Evolutionary conservation across 805 yeast species (phyloP).

Genomic region (Clavispora carvajalis): DNA sequence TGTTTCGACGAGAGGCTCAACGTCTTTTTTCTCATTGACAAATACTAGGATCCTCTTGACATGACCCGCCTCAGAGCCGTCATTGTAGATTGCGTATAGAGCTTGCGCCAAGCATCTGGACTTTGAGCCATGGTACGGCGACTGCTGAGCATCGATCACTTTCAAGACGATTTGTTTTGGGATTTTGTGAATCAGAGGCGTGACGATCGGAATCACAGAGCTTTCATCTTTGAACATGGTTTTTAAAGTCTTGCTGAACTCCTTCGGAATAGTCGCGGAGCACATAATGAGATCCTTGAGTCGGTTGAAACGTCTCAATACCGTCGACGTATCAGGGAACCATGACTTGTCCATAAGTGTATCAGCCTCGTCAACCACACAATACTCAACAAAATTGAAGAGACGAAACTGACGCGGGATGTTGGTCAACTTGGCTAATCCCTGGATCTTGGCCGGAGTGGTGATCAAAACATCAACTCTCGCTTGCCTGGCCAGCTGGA

Average conservation of each 20-base stretch:
- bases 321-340: conserved; percentile 55
- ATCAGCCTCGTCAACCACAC: conserved; percentile 92
- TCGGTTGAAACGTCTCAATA: conserved; percentile 46
- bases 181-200: conserved; percentile 81
- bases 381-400: conserved; percentile 45
- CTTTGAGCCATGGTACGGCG: conserved; percentile 83
- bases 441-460: conserved; percentile 74
- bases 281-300: conserved; percentile 67
- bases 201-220: conserved; percentile 49
- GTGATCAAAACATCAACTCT: conserved; percentile 78
- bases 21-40: conserved; percentile 70
- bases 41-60: conserved; percentile 81
- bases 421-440: conserved; percentile 27
- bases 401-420: conserved; percentile 29
- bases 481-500: conserved; percentile 32
- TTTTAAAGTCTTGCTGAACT: conserved; percentile 58
- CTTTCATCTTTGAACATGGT: conserved; percentile 59
- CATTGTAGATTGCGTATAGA: conserved; percentile 76
- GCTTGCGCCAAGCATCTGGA: conserved; percentile 84
- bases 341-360: conserved; percentile 82
- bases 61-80: conserved; percentile 70
- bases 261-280: conserved; percentile 85
- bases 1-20: conserved; percentile 50
- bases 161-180: conserved; percentile 70
- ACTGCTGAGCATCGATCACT: conserved; percentile 66